These are phyloP conservation scores for Adiantum capillusveneris DNA, from an alignment of 75 land plant genomes.

Conservation along the genomic window DNA sequence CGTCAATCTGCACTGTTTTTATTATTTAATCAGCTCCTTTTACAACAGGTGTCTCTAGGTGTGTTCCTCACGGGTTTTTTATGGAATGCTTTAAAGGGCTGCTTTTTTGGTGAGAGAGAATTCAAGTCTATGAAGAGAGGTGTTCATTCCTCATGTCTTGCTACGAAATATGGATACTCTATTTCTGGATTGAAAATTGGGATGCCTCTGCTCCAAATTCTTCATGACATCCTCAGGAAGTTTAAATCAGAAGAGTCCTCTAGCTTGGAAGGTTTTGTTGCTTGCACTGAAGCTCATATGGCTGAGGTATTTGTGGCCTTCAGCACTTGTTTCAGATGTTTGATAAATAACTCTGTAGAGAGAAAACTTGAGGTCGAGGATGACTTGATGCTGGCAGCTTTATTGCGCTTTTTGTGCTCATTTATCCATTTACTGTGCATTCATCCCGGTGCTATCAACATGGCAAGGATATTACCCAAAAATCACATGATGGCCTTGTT, in stretches of 20 bases:
- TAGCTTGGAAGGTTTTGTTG: background rate
- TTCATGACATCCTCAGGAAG: background rate
- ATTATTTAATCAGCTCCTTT: background rate
- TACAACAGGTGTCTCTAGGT: background rate
- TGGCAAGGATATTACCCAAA: background rate
- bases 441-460: background rate
- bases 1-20: background rate
- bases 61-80: background rate
- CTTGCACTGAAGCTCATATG: background rate
- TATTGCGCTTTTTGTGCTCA: slow-evolving; percentile 1
- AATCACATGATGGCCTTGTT: background rate
- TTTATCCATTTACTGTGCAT: background rate
- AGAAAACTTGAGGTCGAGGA: too few species aligned
- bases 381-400: background rate
- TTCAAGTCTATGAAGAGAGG: background rate
- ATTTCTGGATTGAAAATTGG: background rate
- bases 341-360: background rate
- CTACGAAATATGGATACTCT: background rate
- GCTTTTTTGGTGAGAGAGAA: background rate
- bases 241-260: background rate
- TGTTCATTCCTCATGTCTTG: background rate
- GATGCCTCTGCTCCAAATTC: background rate
- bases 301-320: background rate
- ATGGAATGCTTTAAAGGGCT: background rate
- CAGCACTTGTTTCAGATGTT: background rate